Evolutionary conservation across 257 asterid genomes (phyloP), one percentile per base, ranked within the genome.

Genomic region (Phtheirospermum japonicum): DNA sequence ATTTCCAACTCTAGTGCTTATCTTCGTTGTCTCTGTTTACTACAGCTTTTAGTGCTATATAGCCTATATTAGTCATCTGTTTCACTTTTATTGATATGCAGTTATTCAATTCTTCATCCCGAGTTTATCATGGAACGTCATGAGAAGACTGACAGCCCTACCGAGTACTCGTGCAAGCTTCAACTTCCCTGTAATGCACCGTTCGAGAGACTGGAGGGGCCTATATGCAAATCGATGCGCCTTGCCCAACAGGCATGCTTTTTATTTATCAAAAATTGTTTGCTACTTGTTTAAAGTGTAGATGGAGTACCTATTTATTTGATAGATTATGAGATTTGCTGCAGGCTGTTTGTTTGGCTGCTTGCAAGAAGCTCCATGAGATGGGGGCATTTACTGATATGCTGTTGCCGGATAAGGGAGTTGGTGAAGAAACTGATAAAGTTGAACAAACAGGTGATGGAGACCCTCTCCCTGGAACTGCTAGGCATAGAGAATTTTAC

Each of bases 301-400:
- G 11, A 33, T 30, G 63, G 58, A 58, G 61, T 64, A 56, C 69
- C 63, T 23, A 4, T 61, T 57, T 58, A 4, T 61, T 57, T 58
- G 72, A 69, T 52, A 7, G 50, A 65, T 58, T 54, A 6, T 70
- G 14, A 59, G 63, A 30, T 23, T 23, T 23, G 1, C 28, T 76
- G 71, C 80, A 93, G 99, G 95, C 97, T 66, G 99, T 82, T 72
- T 93, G 99, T 77, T 85, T 93, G 78, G 87, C 86, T 80, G 99
- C 97, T 76, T 93, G 99, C 86, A 93, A 89, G 85, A 93, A 93
- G 79, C 96, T 93, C 50, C 99, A 93, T 65, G 96, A 93, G 82
- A 87, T 89, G 99, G 99, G 99, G 43, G 97, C 99, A 64, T 89
- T 93, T 80, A 89, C 99, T n/a, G 99, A 93, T 73, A 89, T 93